A percentile compares a stretch with the other conserved stretches of the same genome.
Conservation (phyloP, 352 stramenopile genomes). For the Phytophthora multivora region DNA sequence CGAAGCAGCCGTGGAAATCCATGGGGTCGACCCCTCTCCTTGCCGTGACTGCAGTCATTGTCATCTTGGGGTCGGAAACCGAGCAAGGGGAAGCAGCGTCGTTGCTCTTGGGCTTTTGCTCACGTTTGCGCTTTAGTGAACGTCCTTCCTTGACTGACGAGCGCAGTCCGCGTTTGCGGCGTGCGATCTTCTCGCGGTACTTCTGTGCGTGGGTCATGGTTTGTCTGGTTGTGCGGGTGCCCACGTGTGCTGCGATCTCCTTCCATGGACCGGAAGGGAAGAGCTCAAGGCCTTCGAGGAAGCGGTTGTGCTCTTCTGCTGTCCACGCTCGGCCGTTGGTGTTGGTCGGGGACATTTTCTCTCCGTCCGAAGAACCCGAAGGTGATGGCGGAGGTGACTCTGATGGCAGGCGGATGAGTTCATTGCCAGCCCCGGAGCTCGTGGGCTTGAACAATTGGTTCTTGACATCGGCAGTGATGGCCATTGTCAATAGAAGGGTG, state of each 20-base stretch:
- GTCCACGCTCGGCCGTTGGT: constrained; percentile 49
- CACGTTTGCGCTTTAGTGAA: constrained; percentile 33
- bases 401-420: constrained; percentile 44
- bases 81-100: constrained; percentile 32
- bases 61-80: constrained; percentile 10
- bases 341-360: constrained; percentile 22
- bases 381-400: constrained; percentile 18
- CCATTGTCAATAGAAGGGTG: constrained; percentile 23
- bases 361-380: constrained; percentile 7
- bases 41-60: neutral
- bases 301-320: constrained; percentile 59
- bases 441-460: constrained; percentile 46
- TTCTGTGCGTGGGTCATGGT: constrained; percentile 70
- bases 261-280: constrained; percentile 72
- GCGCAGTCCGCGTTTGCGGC: constrained; percentile 49
- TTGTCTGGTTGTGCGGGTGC: constrained; percentile 60
- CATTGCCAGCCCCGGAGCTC: constrained; percentile 11
- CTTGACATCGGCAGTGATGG: constrained; percentile 57
- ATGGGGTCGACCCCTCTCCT: constrained; percentile 29
- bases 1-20: constrained; percentile 40
- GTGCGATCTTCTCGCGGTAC: constrained; percentile 60
- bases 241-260: constrained; percentile 56
- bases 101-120: constrained; percentile 15
- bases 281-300: constrained; percentile 62
- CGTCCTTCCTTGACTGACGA: constrained; percentile 34